Evolutionary conservation across 805 yeast species (phyloP).

Genomic region (Suhomyces vadensis): DNA sequence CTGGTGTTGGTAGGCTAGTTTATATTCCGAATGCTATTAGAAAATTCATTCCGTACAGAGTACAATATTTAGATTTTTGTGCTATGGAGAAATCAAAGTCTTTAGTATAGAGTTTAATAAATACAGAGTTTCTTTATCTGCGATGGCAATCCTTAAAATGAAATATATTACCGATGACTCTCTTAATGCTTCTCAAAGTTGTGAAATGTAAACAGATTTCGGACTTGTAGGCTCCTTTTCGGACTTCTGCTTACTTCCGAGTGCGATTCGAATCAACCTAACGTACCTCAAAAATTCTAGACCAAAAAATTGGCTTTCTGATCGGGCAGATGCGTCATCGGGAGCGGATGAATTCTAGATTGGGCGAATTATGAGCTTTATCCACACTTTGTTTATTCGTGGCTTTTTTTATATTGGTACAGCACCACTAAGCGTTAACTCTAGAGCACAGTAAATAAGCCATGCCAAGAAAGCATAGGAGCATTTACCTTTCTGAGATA

Average conservation of each 20-base stretch:
- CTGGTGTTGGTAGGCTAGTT: constrained; percentile 54
- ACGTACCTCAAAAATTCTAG: neutral
- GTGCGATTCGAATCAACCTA: neutral
- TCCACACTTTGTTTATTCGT: no score
- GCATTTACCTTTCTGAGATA: no score
- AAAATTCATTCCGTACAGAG: constrained; percentile 28
- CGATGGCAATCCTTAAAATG: no score
- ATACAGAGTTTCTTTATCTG: no score
- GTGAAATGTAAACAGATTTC: no score
- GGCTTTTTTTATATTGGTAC: neutral
- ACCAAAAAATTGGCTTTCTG: neutral
- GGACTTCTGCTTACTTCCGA: neutral
- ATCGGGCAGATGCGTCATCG: neutral
- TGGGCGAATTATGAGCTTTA: neutral
- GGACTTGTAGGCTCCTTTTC: neutral
- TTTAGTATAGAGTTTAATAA: neutral
- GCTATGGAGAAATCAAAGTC: constrained; percentile 28
- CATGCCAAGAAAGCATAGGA: neutral
- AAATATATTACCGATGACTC: no score
- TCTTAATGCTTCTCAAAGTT: no score
- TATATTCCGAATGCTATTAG: constrained; percentile 46
- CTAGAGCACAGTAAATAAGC: neutral
- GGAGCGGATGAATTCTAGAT: neutral
- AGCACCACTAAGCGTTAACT: neutral
- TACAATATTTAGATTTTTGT: constrained; percentile 54